Base-by-base conservation (phyloP, 352 stramenopile species). In the Phytophthora multivora region DNA sequence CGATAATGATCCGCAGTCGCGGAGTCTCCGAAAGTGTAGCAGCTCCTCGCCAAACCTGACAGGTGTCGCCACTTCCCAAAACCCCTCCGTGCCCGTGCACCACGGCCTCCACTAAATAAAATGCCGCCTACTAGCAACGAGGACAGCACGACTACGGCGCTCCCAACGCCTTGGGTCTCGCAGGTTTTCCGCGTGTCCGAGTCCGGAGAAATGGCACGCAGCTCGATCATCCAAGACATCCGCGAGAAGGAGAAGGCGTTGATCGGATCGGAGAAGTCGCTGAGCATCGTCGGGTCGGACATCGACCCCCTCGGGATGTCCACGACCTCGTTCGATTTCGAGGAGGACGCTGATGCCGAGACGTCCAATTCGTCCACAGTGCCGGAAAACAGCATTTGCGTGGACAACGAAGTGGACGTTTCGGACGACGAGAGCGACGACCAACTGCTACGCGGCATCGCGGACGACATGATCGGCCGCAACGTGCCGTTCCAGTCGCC, bases 401-500 rank as follows among this genome's bases (percentile, higher is more conserved):
- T 66, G 11, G 59, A 73, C 59, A 65, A 52, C 19, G 52, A 69
- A 9, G 25, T 60, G 15, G 58, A 69, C 9, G 25, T 28, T 6
- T 51, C 15, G 12, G 38, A 58, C 50, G 51, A 71, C 15, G 46
- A 68, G 25, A n/a, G 6, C 30, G 61, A 71, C 9, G 62, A 63
- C 15, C 55, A 69, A 56, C 11, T 86, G 19, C 47, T 83, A 49
- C 31, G 40, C 15, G 65, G 69, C 26, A 69, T 89, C 12, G 62
- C 68, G 10, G 31, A 68, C 15, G 73, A 83, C 35, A 64, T 89
- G 45, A 77, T 89, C 28, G 81, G 81, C 25, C 71, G 59, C 25
- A 75, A 75, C 30, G 40, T 59, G 42, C 65, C 76, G 7, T 87
- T 89, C 35, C 69, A 80, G 39, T 72, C 79, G 12, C 89, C 89